Conservation (phyloP, 2,329 filamentous ascomycete genomes). For the Fonsecaea erecta region DNA sequence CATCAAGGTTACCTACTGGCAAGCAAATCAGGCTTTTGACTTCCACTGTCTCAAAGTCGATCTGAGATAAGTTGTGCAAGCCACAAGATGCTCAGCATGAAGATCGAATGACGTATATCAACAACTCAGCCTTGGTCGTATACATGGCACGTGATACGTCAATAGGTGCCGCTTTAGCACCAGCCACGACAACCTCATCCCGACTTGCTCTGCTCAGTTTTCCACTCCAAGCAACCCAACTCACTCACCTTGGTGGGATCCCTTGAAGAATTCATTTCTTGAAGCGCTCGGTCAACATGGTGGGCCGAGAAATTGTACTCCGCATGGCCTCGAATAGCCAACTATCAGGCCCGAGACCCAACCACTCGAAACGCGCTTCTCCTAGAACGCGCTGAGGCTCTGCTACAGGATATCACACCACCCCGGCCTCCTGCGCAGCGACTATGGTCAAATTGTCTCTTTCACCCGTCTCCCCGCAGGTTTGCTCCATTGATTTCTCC, state of each 20-base stretch:
- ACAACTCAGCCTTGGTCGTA: background rate
- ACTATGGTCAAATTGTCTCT: background rate
- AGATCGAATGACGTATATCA: constrained; percentile 3
- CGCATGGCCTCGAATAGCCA: background rate
- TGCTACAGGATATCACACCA: background rate
- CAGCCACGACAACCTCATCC: background rate
- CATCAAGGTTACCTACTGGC: background rate
- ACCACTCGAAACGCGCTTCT: background rate
- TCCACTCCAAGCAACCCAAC: background rate
- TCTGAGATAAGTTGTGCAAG: background rate
- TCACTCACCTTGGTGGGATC: background rate
- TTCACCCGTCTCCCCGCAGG: background rate
- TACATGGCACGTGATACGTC: background rate
- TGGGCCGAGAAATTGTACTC: background rate
- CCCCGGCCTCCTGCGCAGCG: background rate
- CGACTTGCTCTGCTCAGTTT: background rate
- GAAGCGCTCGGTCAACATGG: background rate
- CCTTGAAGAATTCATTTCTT: background rate
- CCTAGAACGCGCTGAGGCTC: background rate
- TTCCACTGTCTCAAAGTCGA: background rate
- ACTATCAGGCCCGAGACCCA: background rate
- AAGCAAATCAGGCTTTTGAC: constrained; percentile 14
- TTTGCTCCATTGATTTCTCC: background rate
- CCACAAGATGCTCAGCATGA: background rate
- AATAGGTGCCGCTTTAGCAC: background rate